These are phyloP conservation scores for Aaosphaeria arxii DNA, from an alignment of 2,329 filamentous ascomycete genomes.

Conservation along the genomic window DNA sequence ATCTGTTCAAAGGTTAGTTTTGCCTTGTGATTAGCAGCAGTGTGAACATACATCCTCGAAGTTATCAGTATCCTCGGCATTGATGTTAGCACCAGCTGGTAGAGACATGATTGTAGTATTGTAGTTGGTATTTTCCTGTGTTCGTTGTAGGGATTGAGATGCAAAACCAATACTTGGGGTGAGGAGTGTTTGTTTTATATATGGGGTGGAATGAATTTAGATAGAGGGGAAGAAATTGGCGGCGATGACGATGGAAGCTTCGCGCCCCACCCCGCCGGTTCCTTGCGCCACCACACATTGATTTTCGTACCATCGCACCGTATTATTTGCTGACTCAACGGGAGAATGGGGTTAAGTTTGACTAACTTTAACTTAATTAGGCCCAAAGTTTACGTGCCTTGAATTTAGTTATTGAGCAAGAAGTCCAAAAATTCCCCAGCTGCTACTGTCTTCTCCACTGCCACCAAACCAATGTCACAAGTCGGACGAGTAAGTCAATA, in stretches of 20 bases:
- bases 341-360: conserved; percentile 3
- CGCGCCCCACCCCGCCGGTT: neutral
- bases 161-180: neutral
- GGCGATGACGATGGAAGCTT: too few species aligned
- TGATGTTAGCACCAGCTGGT: conserved; percentile 27
- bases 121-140: neutral
- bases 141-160: neutral
- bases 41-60: conserved; percentile 60
- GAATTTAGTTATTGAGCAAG: too few species aligned
- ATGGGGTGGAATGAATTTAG: neutral
- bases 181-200: neutral
- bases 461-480: conserved; percentile 14
- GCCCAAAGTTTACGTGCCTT: too few species aligned
- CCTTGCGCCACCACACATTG: neutral
- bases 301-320: conserved; percentile 13
- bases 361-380: too few species aligned
- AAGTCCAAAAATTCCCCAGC: conserved; percentile 13
- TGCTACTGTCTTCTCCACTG: conserved; percentile 26
- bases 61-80: conserved; percentile 63
- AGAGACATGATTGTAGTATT: conserved; percentile 25
- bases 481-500: conserved; percentile 24
- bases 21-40: conserved; percentile 9
- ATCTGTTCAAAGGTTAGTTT: conserved; percentile 58
- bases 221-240: neutral
- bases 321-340: conserved; percentile 35